These are phyloP conservation scores for Polyrhizophydium stewartii DNA, from an alignment of 371 early-diverging fungal genomes.

Conservation along the genomic window DNA sequence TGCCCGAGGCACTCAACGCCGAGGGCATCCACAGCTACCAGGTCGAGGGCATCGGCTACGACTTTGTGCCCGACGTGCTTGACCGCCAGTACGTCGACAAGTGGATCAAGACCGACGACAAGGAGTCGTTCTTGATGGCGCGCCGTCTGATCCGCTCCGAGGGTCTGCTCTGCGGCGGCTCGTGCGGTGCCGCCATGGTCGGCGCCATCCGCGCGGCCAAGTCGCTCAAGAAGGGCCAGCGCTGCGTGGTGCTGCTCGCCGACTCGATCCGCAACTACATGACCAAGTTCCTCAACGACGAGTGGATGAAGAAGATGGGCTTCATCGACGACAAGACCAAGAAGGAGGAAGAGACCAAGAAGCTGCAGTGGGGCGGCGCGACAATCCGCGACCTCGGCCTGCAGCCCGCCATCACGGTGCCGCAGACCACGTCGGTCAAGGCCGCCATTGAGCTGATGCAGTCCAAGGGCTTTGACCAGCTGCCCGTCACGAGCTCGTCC, in stretches of 20 bases:
- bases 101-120: constrained; percentile 94
- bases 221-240: constrained; percentile 76
- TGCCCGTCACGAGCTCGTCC: constrained; percentile 74
- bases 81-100: constrained; percentile 78
- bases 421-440: constrained; percentile 50
- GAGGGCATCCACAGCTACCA: constrained; percentile 48
- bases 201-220: constrained; percentile 83
- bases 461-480: constrained; percentile 86
- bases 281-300: constrained; percentile 90
- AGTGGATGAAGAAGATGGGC: constrained; percentile 84
- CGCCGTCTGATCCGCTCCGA: constrained; percentile 94
- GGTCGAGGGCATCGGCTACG: constrained; percentile 98
- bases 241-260: constrained; percentile 88
- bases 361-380: constrained; percentile 70
- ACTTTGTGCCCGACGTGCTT: constrained; percentile 91
- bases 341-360: constrained; percentile 42
- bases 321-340: constrained; percentile 59
- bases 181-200: constrained; percentile 89
- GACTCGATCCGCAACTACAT: constrained; percentile 98
- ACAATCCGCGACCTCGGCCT: constrained; percentile 75
- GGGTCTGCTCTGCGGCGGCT: constrained; percentile 85
- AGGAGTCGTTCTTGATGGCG: constrained; percentile 90
- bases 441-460: constrained; percentile 88
- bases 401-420: constrained; percentile 29
- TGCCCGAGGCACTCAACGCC: constrained; percentile 74